A percentile compares a stretch with the other conserved stretches of the same genome.
Conservation (phyloP, 768 basidiomycete genomes). For the Pisolithus orientalis region DNA sequence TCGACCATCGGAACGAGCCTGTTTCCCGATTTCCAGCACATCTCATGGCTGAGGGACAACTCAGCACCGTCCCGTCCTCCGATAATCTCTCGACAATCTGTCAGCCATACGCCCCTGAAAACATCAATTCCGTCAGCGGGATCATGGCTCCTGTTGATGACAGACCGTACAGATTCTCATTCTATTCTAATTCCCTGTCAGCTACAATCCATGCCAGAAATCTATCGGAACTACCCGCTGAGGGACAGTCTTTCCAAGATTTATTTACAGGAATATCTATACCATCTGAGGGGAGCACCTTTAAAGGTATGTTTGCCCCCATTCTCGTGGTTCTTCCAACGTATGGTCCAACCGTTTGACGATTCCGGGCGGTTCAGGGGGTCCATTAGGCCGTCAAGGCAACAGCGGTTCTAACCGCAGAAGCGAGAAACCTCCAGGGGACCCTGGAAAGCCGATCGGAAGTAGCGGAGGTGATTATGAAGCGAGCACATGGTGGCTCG, state of each 20-base stretch:
- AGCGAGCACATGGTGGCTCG: conserved; percentile 93
- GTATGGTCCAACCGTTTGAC: not conserved
- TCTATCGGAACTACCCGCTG: conserved; percentile 87
- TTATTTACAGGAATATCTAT: conserved; percentile 58
- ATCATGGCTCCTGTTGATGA: conserved; percentile 60
- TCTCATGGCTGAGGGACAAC: conserved; percentile 22
- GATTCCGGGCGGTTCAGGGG: conserved; percentile 5
- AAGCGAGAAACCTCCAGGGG: conserved; percentile 10
- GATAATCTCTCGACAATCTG: conserved; percentile 30
- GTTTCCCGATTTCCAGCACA: conserved; percentile 42
- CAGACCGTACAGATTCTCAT: conserved; percentile 94
- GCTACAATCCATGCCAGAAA: conserved; percentile 95
- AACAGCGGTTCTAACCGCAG: conserved; percentile 15
- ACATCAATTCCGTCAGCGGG: conserved; percentile 14
- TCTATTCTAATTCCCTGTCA: conserved; percentile 89
- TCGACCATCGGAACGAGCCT: conserved; percentile 57
- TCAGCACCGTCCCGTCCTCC: conserved; percentile 35
- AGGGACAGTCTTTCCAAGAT: conserved; percentile 89
- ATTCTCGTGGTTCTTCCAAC: conserved; percentile 6
- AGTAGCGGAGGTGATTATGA: conserved; percentile 45
- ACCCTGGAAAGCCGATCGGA: conserved; percentile 16
- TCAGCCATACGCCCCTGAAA: conserved; percentile 7
- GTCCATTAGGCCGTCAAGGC: conserved; percentile 1
- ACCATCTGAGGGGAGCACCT: conserved; percentile 4
- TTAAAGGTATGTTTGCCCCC: conserved; percentile 1